These are phyloP conservation scores for Cenchrus americanus DNA, from an alignment of 176 grass and related monocot species.

Conservation along the genomic window DNA sequence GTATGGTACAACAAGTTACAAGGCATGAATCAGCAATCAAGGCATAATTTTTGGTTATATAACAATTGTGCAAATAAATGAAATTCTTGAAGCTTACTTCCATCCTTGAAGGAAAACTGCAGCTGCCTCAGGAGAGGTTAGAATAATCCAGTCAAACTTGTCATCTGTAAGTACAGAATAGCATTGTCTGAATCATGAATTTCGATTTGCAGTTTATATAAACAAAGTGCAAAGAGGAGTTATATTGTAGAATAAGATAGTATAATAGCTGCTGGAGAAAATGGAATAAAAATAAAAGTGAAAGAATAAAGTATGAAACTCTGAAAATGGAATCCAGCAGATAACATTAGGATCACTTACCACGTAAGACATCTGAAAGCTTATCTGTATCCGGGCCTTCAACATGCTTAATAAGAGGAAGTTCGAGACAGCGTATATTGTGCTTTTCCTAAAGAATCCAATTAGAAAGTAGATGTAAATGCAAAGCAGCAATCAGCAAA, in stretches of 20 bases:
- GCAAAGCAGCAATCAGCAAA: neutral
- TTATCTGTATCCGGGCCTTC: conserved; percentile 78
- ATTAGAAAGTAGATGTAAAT: conserved; percentile 15
- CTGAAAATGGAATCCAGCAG: neutral
- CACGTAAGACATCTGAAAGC: conserved; percentile 54
- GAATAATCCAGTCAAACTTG: conserved; percentile 87
- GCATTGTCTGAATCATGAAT: neutral
- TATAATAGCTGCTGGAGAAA: conserved; percentile 1
- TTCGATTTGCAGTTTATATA: neutral
- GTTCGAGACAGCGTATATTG: conserved; percentile 64
- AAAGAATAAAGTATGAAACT: neutral
- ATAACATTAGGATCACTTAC: conserved; percentile 44
- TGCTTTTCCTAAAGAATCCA: conserved; percentile 56
- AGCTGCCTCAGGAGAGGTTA: conserved; percentile 93
- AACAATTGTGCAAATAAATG: conserved; percentile 22
- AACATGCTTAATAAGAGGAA: conserved; percentile 84
- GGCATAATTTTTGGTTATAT: conserved; percentile 2
- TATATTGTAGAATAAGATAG: neutral
- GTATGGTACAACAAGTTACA: conserved; percentile 2
- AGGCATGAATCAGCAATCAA: neutral
- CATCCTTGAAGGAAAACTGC: conserved; percentile 89
- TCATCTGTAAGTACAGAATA: conserved; percentile 55
- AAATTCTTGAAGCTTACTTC: conserved; percentile 76
- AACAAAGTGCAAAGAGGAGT: neutral
- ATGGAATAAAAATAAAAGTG: neutral